Evolutionary conservation across 2,329 filamentous ascomycete species (phyloP), one percentile per base, ranked within the genome.

Genomic region (Diplodia seriata): DNA sequence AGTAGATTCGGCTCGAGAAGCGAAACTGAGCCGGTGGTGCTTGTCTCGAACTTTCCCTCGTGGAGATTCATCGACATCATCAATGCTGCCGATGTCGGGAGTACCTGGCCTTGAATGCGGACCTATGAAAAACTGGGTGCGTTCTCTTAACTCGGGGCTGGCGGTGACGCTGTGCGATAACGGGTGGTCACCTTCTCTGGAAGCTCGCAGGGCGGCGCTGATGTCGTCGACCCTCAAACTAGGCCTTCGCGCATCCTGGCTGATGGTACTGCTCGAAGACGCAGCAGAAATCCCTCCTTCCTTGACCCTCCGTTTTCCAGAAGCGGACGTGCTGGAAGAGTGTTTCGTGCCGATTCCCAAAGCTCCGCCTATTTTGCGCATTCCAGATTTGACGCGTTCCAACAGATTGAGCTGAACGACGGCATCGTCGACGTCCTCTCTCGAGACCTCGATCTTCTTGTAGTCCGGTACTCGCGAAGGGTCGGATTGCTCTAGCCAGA

Each of bases 401-500:
- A 98, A 85, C 70, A 97, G 89, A 8, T 91, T 94, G 62, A 97
- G 88, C 43, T 94, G 94, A 18, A 97, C 90, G 67, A 99, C 95
- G 68, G 95, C 95, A 67, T 89, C 88, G 55, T 93, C 94, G 74
- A 99, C 89, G 79, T 99, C 95, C 75, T 97, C 89, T 72, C 92
- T 93, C 69, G 97, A 94, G 57, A 98, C 92, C 77, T 97, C 90
- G 73, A 99, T 98, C 79, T 89, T 93, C 76, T 91, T 89, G 71
- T 93, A 93, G 68, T 91, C 88, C 38, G 89, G 90, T 69, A 90
- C 90, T 43, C 90, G 87, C 47, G 88, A 89, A 1, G 94, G 93
- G 74, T 98, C 94, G 0, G 94, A 97, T 70, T 97, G 93, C 73
- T 97, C 93, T n/a, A 97, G 87, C 95, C 95, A 99, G 11, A 85